Conservation (phyloP, 495 filamentous ascomycete species). For the Lasiosphaeria miniovina region DNA sequence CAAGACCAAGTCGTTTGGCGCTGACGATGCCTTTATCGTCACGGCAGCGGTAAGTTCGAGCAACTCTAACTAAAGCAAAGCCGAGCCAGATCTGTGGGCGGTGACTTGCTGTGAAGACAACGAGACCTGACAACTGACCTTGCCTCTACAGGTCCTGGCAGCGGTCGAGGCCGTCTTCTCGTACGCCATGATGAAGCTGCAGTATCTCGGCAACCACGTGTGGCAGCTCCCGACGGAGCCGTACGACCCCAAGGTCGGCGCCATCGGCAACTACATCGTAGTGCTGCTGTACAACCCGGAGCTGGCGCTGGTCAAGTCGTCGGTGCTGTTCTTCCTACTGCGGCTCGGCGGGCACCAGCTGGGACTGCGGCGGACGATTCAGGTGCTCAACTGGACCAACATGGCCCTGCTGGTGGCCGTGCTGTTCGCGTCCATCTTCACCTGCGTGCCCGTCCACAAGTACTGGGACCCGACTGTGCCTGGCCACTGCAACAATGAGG, state of each 20-base stretch:
- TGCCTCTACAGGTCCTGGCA: slow-evolving; percentile 8
- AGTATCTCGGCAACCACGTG: slow-evolving; percentile 14
- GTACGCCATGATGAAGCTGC: slow-evolving; percentile 16
- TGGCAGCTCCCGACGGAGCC: slow-evolving; percentile 10
- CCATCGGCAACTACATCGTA: slow-evolving; percentile 17
- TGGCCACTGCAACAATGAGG: slow-evolving; percentile 43
- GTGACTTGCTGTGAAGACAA: too few species aligned
- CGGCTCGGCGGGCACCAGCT: slow-evolving; percentile 36
- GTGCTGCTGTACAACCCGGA: slow-evolving; percentile 24
- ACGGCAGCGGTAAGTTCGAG: slow-evolving; percentile 7
- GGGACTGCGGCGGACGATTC: slow-evolving; percentile 32
- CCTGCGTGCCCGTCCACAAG: slow-evolving; percentile 47
- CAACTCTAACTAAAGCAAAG: too few species aligned
- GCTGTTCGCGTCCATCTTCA: slow-evolving; percentile 50
- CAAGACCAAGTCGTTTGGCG: slow-evolving; percentile 19
- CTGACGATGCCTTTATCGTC: slow-evolving; percentile 14
- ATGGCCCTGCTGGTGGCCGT: slow-evolving; percentile 44
- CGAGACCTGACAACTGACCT: too few species aligned
- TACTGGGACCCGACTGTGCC: slow-evolving; percentile 39
- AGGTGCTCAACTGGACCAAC: slow-evolving; percentile 40
- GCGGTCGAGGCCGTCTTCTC: slow-evolving; percentile 14
- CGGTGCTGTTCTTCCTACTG: slow-evolving; percentile 50
- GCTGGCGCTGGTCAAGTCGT: slow-evolving; percentile 50
- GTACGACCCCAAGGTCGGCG: slow-evolving; percentile 5
- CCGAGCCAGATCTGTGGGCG: too few species aligned